Evolutionary conservation across 2,329 filamentous ascomycete species (phyloP).

Genomic region (Trichoderma sp.): DNA sequence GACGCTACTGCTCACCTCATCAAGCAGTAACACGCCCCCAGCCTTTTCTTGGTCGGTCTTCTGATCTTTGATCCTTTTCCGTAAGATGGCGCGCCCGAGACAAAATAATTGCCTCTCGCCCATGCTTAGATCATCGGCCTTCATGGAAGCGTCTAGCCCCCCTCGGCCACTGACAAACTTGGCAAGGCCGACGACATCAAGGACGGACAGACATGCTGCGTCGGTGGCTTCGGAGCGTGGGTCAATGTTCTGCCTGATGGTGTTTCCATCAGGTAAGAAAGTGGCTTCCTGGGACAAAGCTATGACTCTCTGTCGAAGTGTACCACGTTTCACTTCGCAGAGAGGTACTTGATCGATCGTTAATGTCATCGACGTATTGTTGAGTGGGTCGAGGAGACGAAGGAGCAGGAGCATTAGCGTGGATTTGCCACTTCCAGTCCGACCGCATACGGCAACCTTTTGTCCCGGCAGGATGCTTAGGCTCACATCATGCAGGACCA

Average conservation of each 20-base stretch:
- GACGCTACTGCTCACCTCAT: conserved; percentile 41
- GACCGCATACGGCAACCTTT: not conserved
- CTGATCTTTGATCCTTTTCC: conserved; percentile 24
- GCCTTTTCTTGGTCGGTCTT: not conserved
- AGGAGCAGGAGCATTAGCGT: conserved; percentile 38
- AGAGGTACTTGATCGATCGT: conserved; percentile 42
- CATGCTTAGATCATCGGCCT: conserved; percentile 45
- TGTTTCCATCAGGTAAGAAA: conserved; percentile 40
- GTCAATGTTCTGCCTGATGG: not conserved
- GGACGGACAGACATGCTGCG: conserved; percentile 22
- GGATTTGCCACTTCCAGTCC: conserved; percentile 41
- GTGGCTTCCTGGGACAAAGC: conserved; percentile 51
- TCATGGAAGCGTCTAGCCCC: too few relatives aligned
- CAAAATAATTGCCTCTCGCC: conserved; percentile 64
- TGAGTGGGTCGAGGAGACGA: conserved; percentile 37
- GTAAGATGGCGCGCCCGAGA: conserved; percentile 58
- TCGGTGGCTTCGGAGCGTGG: not conserved
- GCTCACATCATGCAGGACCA: not conserved
- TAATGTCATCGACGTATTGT: conserved; percentile 1
- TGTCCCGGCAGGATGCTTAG: not conserved
- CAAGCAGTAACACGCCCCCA: conserved; percentile 35
- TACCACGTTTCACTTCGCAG: conserved; percentile 36
- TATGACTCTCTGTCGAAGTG: conserved; percentile 46
- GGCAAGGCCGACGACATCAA: too few relatives aligned
- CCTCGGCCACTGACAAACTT: too few relatives aligned